A percentile compares a stretch with the other conserved stretches of the same genome.
These are phyloP conservation scores for Nepenthes alata DNA, from an alignment of 179 eudicot species.

Conservation along the genomic window DNA sequence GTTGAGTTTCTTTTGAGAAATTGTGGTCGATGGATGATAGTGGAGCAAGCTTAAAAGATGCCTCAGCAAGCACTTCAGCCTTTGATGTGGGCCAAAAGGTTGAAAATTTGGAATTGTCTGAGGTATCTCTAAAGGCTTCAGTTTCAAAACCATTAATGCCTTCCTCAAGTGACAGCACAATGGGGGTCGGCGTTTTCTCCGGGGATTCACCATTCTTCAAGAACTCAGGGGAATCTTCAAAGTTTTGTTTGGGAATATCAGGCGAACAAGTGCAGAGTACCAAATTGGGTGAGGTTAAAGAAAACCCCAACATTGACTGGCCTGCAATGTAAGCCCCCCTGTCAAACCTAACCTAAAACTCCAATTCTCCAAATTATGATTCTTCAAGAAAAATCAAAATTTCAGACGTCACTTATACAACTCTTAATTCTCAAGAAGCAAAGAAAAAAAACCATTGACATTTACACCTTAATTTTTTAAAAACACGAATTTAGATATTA, in stretches of 20 bases:
- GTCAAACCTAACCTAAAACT: background rate
- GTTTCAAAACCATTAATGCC: slow-evolving; percentile 61
- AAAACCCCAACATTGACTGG: slow-evolving; percentile 36
- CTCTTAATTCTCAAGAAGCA: too few species aligned
- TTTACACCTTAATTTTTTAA: too few species aligned
- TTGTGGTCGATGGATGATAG: slow-evolving; percentile 17
- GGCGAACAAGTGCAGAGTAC: slow-evolving; percentile 65
- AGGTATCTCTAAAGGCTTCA: slow-evolving; percentile 15
- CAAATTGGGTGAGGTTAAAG: slow-evolving; percentile 61
- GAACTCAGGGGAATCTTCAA: slow-evolving; percentile 31
- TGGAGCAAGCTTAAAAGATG: slow-evolving; percentile 52
- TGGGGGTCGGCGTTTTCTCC: slow-evolving; percentile 19
- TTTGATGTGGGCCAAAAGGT: slow-evolving; percentile 24
- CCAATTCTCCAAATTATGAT: background rate
- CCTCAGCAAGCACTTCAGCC: slow-evolving; percentile 28
- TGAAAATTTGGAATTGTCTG: slow-evolving; percentile 23
- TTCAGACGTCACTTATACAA: too few species aligned
- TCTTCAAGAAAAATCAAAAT: too few species aligned
- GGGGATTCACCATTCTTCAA: slow-evolving; percentile 14
- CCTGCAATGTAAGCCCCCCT: slow-evolving; percentile 28
- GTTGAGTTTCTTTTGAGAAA: slow-evolving; percentile 5
- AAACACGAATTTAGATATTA: too few species aligned
- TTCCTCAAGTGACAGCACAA: slow-evolving; percentile 71
- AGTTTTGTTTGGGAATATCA: slow-evolving; percentile 28
- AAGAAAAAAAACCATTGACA: too few species aligned